Conservation (phyloP, 768 basidiomycete species). For the Rhizopogon sp. region DNA sequence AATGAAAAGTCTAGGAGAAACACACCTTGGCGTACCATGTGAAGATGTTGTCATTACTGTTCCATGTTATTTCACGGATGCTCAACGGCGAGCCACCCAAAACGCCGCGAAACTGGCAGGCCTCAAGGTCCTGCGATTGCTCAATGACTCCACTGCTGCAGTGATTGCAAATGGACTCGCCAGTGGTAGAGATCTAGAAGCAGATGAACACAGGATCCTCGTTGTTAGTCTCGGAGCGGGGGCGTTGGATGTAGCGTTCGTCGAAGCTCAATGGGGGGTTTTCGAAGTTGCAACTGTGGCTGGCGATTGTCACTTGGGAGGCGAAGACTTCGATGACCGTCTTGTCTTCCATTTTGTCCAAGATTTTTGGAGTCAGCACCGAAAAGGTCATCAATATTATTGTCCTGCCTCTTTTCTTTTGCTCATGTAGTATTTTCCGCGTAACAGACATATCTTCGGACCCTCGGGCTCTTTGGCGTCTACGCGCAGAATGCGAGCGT, state of each 20-base stretch:
- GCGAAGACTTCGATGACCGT: constrained; percentile 67
- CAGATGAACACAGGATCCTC: constrained; percentile 42
- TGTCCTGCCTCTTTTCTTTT: neutral
- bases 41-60: constrained; percentile 56
- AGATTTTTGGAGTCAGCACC: neutral
- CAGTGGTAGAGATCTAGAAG: constrained; percentile 42
- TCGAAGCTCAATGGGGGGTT: constrained; percentile 46
- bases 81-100: constrained; percentile 65
- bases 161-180: constrained; percentile 68
- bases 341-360: constrained; percentile 63
- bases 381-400: neutral
- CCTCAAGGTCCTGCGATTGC: constrained; percentile 57
- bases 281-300: constrained; percentile 46
- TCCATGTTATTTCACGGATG: constrained; percentile 64
- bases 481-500: constrained; percentile 96
- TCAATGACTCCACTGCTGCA: constrained; percentile 70
- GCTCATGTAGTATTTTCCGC: neutral
- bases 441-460: constrained; percentile 75
- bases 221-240: constrained; percentile 53
- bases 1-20: constrained; percentile 71
- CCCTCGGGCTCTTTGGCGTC: constrained; percentile 92
- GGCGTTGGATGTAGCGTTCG: constrained; percentile 45
- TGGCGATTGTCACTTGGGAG: constrained; percentile 47
- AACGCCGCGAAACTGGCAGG: constrained; percentile 65
- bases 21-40: constrained; percentile 59